Percentiles rank a stretch among this genome's conserved stretches.
Conservation (phyloP, 306 rosid species). For the Begonia loranthoides region DNA sequence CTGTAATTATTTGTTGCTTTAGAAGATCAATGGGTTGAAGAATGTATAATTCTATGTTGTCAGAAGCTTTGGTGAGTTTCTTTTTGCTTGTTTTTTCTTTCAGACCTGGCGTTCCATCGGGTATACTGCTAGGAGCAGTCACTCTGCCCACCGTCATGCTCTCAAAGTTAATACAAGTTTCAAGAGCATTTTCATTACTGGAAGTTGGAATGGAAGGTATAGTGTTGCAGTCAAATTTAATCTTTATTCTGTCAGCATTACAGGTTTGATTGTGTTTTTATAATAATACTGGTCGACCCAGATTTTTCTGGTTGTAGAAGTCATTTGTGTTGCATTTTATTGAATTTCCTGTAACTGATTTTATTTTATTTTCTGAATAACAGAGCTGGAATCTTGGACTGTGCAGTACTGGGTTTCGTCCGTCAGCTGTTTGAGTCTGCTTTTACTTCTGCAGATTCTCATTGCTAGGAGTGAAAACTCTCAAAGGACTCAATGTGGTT, state of each 20-base stretch:
- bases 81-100: slow-evolving; percentile 10
- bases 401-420: slow-evolving; percentile 85
- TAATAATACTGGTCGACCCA: not conserved
- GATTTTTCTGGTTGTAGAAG: not conserved
- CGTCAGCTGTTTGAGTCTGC: slow-evolving; percentile 55
- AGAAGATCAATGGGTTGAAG: not conserved
- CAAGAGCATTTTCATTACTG: slow-evolving; percentile 37
- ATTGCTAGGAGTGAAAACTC: slow-evolving; percentile 9
- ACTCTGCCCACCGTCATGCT: slow-evolving; percentile 68
- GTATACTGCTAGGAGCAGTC: slow-evolving; percentile 64
- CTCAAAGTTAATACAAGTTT: slow-evolving; percentile 56
- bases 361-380: slow-evolving; percentile 10
- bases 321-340: not conserved
- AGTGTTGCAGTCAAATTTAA: not conserved
- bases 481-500: slow-evolving; percentile 1
- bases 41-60: not conserved
- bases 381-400: slow-evolving; percentile 64
- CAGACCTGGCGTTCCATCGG: slow-evolving; percentile 83
- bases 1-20: not conserved
- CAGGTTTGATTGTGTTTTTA: not conserved
- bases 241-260: not conserved
- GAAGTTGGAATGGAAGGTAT: slow-evolving; percentile 48
- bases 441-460: slow-evolving; percentile 34
- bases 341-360: slow-evolving; percentile 2
- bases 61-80: not conserved